phyloP scores from a whole-genome alignment of 176 grass and related monocot genomes.

The Cocos nucifera region DNA sequence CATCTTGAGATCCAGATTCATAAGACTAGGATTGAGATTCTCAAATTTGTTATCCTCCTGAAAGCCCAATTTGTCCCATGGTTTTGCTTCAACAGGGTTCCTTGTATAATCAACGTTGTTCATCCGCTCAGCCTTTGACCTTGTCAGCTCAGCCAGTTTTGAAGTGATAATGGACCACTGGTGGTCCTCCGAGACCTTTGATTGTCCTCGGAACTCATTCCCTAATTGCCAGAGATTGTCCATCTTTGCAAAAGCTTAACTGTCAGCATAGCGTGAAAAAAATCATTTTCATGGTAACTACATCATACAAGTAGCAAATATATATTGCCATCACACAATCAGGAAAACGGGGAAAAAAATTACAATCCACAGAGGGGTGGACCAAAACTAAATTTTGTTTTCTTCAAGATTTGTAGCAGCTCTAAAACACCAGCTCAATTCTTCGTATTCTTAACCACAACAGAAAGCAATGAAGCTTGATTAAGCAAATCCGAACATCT shows the following conservation, averaged over 20 bases:
- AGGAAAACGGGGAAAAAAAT: too few species aligned
- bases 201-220: conserved; percentile 79
- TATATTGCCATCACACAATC: too few species aligned
- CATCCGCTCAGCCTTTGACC: conserved; percentile 52
- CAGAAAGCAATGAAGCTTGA: too few species aligned
- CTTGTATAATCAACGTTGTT: conserved; percentile 62
- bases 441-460: too few species aligned
- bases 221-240: conserved; percentile 88
- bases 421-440: too few species aligned
- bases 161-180: conserved; percentile 97
- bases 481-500: too few species aligned
- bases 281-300: too few species aligned
- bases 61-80: conserved; percentile 62
- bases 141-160: conserved; percentile 85
- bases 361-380: too few species aligned
- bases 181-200: conserved; percentile 74
- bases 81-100: conserved; percentile 48
- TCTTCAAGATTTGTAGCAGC: too few species aligned
- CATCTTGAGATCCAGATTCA: conserved; percentile 79
- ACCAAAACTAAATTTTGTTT: too few species aligned
- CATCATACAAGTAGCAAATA: too few species aligned
- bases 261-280: background rate
- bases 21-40: conserved; percentile 63
- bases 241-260: conserved; percentile 35
- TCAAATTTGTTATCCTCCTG: conserved; percentile 64